Percentiles rank a stretch among this genome's conserved stretches.
These are phyloP conservation scores for Austroboletus eburneus DNA, from an alignment of 768 basidiomycete species.

Conservation along the genomic window DNA sequence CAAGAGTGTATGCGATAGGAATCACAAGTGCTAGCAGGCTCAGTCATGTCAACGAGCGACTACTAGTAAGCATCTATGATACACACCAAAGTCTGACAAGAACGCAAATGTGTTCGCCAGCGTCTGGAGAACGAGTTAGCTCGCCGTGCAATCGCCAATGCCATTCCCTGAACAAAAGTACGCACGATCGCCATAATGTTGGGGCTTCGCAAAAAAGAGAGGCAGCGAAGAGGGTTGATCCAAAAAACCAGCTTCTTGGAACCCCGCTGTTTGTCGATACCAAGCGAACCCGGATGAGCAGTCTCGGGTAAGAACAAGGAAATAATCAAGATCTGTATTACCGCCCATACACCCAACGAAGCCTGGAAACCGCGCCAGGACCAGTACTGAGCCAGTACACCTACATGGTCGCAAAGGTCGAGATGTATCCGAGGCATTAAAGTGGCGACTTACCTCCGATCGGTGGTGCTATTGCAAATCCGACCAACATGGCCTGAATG, in stretches of 20 bases:
- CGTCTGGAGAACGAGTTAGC: conserved; percentile 27
- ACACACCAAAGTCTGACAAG: conserved; percentile 35
- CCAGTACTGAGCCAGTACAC: conserved; percentile 50
- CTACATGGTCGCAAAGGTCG: conserved; percentile 22
- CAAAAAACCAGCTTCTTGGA: conserved; percentile 34
- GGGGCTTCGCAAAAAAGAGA: conserved; percentile 54
- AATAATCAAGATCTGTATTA: conserved; percentile 39
- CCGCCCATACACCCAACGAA: conserved; percentile 37
- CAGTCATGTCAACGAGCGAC: not conserved
- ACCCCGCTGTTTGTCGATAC: conserved; percentile 43
- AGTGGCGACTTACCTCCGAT: conserved; percentile 40
- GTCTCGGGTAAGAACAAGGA: conserved; percentile 59
- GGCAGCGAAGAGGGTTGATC: conserved; percentile 55
- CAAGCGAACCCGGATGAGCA: conserved; percentile 53
- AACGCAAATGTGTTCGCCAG: conserved; percentile 33
- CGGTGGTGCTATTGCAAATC: conserved; percentile 59
- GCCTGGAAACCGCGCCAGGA: conserved; percentile 66
- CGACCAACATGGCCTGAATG: conserved; percentile 44
- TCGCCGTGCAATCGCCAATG: not conserved
- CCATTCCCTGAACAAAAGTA: conserved; percentile 17
- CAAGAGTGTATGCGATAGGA: conserved; percentile 65
- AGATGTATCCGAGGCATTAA: not conserved
- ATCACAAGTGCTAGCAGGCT: conserved; percentile 40
- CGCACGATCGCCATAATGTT: conserved; percentile 51
- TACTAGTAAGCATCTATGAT: not conserved